phyloP scores from a whole-genome alignment of 306 rosid genomes.

The Albizia julibrissin region DNA sequence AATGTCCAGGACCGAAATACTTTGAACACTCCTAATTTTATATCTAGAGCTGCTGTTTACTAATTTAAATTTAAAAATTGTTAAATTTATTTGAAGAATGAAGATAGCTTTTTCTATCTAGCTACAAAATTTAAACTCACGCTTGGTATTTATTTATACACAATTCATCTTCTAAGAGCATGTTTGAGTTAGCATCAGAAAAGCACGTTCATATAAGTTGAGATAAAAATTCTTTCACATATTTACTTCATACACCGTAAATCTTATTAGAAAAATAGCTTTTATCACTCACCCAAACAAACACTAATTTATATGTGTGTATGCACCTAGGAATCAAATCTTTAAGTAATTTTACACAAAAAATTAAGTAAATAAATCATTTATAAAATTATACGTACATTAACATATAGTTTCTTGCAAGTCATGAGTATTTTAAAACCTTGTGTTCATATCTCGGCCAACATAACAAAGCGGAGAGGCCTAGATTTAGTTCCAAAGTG shows the following conservation, averaged over 20 bases:
- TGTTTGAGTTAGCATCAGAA: no score
- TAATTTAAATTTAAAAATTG: background rate
- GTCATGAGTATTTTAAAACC: background rate
- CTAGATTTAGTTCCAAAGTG: conserved; percentile 27
- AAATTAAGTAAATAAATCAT: background rate
- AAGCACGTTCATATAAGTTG: no score
- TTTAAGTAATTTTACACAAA: background rate
- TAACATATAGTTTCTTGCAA: background rate
- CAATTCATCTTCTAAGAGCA: background rate
- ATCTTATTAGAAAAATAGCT: no score
- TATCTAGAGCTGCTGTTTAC: background rate
- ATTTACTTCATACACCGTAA: no score
- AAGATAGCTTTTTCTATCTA: background rate
- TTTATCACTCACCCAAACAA: no score
- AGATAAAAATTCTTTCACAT: no score
- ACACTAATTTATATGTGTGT: no score
- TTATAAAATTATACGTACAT: background rate
- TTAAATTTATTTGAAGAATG: background rate
- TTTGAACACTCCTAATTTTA: no score
- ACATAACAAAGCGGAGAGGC: background rate
- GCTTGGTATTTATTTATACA: no score
- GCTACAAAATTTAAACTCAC: background rate
- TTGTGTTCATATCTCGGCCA: no score
- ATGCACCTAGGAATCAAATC: no score
- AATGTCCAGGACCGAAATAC: no score